phyloP scores from a whole-genome alignment of 1,284 basidiomycete genomes.

The Sanghuangporus weigelae region DNA sequence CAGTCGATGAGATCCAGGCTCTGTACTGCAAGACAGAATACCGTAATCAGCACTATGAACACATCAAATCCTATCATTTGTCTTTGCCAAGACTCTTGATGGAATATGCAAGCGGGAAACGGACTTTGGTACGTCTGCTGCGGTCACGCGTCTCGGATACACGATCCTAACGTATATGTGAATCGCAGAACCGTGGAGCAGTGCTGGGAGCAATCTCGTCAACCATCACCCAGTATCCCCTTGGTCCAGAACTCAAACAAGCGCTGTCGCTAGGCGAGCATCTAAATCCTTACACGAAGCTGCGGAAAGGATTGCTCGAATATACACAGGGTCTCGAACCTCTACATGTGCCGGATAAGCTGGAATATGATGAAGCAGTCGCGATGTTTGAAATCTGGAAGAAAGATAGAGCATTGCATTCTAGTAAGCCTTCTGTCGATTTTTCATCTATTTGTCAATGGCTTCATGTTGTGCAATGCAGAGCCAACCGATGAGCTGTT shows the following conservation, averaged over 20 bases:
- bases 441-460: not conserved
- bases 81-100: slow-evolving; percentile 75
- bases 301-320: slow-evolving; percentile 36
- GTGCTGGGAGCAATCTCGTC: slow-evolving; percentile 62
- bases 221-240: slow-evolving; percentile 46
- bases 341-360: slow-evolving; percentile 50
- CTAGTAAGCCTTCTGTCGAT: slow-evolving; percentile 33
- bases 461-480: slow-evolving; percentile 24
- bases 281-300: slow-evolving; percentile 44
- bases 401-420: slow-evolving; percentile 44
- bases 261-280: slow-evolving; percentile 40
- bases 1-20: slow-evolving; percentile 84
- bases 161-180: slow-evolving; percentile 2
- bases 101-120: slow-evolving; percentile 69
- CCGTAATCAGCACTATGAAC: slow-evolving; percentile 71
- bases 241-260: slow-evolving; percentile 55
- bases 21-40: slow-evolving; percentile 73
- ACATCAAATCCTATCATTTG: slow-evolving; percentile 76
- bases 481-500: slow-evolving; percentile 60
- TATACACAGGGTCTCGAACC: slow-evolving; percentile 53
- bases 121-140: slow-evolving; percentile 47
- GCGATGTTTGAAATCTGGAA: slow-evolving; percentile 70
- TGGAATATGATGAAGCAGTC: slow-evolving; percentile 59
- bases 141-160: not conserved
- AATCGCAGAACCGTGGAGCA: slow-evolving; percentile 52